A percentile compares a stretch with the other conserved stretches of the same genome.
Evolutionary conservation across 192 early-diverging fungal genomes (phyloP).

Genomic region (Coemansia sp.): DNA sequence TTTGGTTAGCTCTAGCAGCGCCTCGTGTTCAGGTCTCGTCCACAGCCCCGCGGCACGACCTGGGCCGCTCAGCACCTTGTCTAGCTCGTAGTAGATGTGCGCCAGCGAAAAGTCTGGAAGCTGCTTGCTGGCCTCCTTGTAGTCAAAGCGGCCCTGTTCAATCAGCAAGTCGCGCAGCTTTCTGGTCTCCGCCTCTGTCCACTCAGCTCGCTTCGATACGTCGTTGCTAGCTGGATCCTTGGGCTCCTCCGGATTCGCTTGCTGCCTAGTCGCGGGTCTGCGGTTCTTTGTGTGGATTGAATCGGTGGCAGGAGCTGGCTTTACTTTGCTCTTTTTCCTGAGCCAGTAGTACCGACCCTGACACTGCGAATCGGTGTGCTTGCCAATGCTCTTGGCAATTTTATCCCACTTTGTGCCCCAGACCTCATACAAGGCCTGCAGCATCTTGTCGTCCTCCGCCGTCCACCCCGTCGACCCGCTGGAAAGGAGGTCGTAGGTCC

Average conservation of each 20-base stretch:
- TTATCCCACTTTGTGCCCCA: not conserved
- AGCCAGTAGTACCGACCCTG: not conserved
- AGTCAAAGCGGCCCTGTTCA: slow-evolving; percentile 5
- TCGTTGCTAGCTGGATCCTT: not conserved
- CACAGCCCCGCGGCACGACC: slow-evolving; percentile 1
- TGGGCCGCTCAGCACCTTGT: not conserved
- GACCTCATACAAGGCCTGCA: not conserved
- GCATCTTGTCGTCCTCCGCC: not conserved
- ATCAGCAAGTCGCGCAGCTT: slow-evolving; percentile 11
- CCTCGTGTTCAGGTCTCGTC: slow-evolving; percentile 14
- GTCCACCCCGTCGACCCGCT: not conserved
- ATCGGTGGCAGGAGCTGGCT: not conserved
- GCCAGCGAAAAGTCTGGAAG: slow-evolving; percentile 5
- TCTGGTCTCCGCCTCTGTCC: slow-evolving; percentile 6
- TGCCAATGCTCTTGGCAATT: not conserved
- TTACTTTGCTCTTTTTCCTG: not conserved
- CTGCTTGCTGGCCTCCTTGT: not conserved
- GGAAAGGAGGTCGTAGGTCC: not conserved
- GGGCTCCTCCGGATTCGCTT: not conserved
- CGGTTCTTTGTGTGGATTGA: not conserved
- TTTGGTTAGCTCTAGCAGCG: slow-evolving; percentile 13
- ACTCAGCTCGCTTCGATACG: not conserved
- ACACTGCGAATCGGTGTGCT: not conserved
- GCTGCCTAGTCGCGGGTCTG: not conserved
- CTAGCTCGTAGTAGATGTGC: slow-evolving; percentile 5